Evolutionary conservation across 208 protist genomes (phyloP).

Genomic region (Naegleria gruberi): DNA sequence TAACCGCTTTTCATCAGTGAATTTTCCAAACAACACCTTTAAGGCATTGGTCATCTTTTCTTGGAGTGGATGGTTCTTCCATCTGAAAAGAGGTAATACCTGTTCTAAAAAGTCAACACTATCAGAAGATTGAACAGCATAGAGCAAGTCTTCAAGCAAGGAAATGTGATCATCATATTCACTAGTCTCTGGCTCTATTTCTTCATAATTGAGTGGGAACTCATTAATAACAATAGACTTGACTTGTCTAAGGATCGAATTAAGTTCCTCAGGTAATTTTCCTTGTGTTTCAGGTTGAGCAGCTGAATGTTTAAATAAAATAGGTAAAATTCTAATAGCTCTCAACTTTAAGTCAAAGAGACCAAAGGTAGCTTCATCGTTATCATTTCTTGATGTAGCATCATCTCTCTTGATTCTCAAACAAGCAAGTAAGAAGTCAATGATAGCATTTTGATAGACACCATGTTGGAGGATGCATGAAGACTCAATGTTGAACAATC

Average conservation of each 20-base stretch:
- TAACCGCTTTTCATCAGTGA: background rate
- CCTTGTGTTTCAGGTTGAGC: background rate
- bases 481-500: background rate
- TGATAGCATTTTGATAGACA: background rate
- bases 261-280: background rate
- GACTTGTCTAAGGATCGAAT: background rate
- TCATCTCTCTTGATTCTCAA: background rate
- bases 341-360: background rate
- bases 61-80: conserved; percentile 37
- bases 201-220: conserved; percentile 50
- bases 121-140: conserved; percentile 28
- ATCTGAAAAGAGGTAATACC: conserved; percentile 46
- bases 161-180: conserved; percentile 32
- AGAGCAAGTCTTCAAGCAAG: conserved; percentile 38
- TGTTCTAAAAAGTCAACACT: conserved; percentile 32
- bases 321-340: background rate
- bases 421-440: background rate
- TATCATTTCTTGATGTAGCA: background rate
- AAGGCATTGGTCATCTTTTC: background rate
- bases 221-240: conserved; percentile 38
- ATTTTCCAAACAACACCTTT: background rate
- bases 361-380: background rate
- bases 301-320: background rate
- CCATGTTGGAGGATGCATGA: background rate
- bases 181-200: conserved; percentile 36